A percentile compares a stretch with the other conserved stretches of the same genome.
phyloP scores from a whole-genome alignment of 208 protist genomes.

The Willaertia magna region DNA sequence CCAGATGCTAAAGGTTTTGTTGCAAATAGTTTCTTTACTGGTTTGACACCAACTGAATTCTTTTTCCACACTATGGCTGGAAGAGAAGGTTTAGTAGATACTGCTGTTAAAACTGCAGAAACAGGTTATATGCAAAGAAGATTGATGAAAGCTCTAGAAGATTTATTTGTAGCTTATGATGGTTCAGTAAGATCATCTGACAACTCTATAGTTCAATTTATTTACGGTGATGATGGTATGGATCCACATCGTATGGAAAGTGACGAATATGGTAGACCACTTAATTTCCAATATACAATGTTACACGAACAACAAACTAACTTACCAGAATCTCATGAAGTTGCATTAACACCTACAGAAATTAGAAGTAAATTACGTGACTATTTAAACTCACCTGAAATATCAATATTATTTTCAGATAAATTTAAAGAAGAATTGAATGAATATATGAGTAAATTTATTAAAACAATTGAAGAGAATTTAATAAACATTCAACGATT shows the following conservation, averaged over 20 bases:
- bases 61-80: constrained; percentile 99
- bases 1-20: constrained; percentile 94
- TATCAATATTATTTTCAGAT: neutral
- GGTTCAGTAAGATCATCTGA: constrained; percentile 84
- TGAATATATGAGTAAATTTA: neutral
- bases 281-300: neutral
- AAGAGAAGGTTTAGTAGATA: constrained; percentile 95
- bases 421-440: neutral
- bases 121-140: constrained; percentile 99
- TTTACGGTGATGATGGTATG: constrained; percentile 96
- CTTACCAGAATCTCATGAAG: neutral
- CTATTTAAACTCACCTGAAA: neutral
- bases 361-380: neutral
- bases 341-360: neutral
- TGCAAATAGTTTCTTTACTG: constrained; percentile 93
- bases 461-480: neutral
- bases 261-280: neutral
- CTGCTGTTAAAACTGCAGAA: constrained; percentile 98
- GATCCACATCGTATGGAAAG: constrained; percentile 63
- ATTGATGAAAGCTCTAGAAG: constrained; percentile 97
- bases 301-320: neutral
- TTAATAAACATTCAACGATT: neutral
- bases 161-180: constrained; percentile 95
- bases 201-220: constrained; percentile 83
- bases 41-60: constrained; percentile 94